Percentiles rank a stretch among this genome's conserved stretches.
Conservation (phyloP, 2,329 filamentous ascomycete species). For the Aspergillus fumigatiaffinis region DNA sequence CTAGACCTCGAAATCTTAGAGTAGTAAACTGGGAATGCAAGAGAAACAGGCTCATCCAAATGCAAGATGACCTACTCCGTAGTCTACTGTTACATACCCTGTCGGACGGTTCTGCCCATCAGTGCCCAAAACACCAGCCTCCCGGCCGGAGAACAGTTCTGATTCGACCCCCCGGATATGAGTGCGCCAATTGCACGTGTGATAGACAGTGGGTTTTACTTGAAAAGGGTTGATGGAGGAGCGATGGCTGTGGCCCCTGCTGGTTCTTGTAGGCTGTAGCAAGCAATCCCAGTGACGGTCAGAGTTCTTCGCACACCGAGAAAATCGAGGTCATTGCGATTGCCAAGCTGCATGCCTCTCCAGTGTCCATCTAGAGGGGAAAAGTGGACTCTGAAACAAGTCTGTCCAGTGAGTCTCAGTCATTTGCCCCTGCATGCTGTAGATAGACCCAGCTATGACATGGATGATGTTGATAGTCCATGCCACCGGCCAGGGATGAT, state of each 20-base stretch:
- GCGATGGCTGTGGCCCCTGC: neutral
- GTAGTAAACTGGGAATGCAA: neutral
- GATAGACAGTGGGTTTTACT: neutral
- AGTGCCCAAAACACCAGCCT: conserved; percentile 11
- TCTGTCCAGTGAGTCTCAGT: neutral
- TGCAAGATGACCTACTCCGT: neutral
- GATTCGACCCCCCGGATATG: neutral
- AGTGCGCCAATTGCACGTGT: neutral
- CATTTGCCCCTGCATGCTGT: neutral
- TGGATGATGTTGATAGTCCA: neutral
- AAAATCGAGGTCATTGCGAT: neutral
- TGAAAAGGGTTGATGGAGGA: neutral
- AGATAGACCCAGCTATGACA: neutral
- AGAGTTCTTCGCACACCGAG: neutral
- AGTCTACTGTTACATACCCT: neutral
- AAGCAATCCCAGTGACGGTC: neutral
- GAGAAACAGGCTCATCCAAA: neutral
- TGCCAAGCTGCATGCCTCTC: neutral
- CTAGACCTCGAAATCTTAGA: neutral
- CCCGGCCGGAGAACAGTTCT: neutral
- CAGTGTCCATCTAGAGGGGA: neutral
- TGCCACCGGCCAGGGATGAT: neutral
- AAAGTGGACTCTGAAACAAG: neutral
- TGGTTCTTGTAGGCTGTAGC: no score
- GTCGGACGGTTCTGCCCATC: conserved; percentile 6